Evolutionary conservation across 306 rosid species (phyloP), one percentile per base, ranked within the genome.

Genomic region (Quercus cerris): DNA sequence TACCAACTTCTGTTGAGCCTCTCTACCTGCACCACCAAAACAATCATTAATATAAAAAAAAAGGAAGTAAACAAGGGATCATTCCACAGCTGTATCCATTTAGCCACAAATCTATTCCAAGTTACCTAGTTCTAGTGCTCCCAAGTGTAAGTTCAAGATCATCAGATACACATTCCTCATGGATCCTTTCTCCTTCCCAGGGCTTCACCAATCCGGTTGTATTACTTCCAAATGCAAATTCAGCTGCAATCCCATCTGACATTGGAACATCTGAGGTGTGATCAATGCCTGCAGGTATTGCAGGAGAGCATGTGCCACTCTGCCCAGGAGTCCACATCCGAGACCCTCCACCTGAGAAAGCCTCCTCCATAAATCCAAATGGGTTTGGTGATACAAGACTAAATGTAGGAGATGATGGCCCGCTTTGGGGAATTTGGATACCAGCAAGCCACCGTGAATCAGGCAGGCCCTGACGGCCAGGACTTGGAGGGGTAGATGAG

Each of bases 121-220:
- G 79, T 79, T 76, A 86, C 87, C 92, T 80, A 1, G 90, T 73
- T 27, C 81, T 83, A 12, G 92, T 52, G 81, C 66, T 89, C 73
- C 92, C 92, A 25, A 89, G 92, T 8, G 92, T 89, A 19, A 89
- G 92, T 78, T 86, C 92, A 30, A 89, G 92, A 84, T 89, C 92
- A 76, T 89, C 92, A 4, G 92, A 84, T 23, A 86, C 72, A 74
- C 85, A 89, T 81, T 86, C 92, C 87, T 89, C 92, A n/a, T 82
- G 86, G 31, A 89, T 89, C 67, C 87, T 82, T 82, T 89, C 92
- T 80, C 92, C 92, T 81, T 89, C 92, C 92, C 92, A 89, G 28
- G 92, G 90, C 70, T 89, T 89, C 55, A 89, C 92, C 58, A 89
- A 75, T 46, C 92, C 90, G 3, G 81, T 35, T 10, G 88, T 49